These are phyloP conservation scores for Quercus tomentella DNA, from an alignment of 331 rosid species.

Conservation along the genomic window DNA sequence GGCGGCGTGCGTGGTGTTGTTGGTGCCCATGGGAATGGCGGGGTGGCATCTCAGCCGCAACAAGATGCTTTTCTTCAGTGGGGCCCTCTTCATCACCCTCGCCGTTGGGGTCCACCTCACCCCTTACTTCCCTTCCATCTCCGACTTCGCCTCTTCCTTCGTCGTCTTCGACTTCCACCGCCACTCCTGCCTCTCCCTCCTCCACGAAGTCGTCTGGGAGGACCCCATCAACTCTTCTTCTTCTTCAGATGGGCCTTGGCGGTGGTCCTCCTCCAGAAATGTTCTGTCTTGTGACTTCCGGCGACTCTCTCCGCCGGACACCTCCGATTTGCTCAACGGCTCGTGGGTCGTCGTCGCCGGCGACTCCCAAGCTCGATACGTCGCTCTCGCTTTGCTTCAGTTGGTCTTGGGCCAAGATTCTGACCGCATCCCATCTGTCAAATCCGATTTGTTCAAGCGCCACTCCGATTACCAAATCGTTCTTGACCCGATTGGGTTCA, in stretches of 20 bases:
- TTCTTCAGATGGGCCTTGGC: slow-evolving; percentile 42
- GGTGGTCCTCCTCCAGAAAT: slow-evolving; percentile 51
- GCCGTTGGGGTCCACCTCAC: slow-evolving; percentile 93
- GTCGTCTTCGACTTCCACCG: slow-evolving; percentile 60
- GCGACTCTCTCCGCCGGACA: slow-evolving; percentile 46
- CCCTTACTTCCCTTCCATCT: slow-evolving; percentile 77
- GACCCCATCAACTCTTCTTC: slow-evolving; percentile 35
- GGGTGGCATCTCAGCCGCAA: slow-evolving; percentile 96
- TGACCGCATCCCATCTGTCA: slow-evolving; percentile 38
- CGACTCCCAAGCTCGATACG: slow-evolving; percentile 71
- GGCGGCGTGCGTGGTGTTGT: slow-evolving; percentile 82
- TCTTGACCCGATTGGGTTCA: slow-evolving; percentile 61
- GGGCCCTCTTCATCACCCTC: slow-evolving; percentile 87
- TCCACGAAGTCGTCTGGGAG: slow-evolving; percentile 78
- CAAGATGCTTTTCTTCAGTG: slow-evolving; percentile 89
- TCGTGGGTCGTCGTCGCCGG: slow-evolving; percentile 89
- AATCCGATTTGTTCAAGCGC: slow-evolving; percentile 53
- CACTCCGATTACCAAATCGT: slow-evolving; percentile 70
- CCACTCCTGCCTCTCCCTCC: slow-evolving; percentile 59
- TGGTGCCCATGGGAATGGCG: slow-evolving; percentile 99
- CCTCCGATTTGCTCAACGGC: slow-evolving; percentile 77
- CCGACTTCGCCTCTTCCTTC: slow-evolving; percentile 58
- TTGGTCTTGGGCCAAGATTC: slow-evolving; percentile 44
- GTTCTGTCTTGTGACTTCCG: slow-evolving; percentile 58
- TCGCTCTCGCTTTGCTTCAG: slow-evolving; percentile 45